Evolutionary conservation across 2,329 filamentous ascomycete species (phyloP).

Genomic region (Talaromyces sp.): DNA sequence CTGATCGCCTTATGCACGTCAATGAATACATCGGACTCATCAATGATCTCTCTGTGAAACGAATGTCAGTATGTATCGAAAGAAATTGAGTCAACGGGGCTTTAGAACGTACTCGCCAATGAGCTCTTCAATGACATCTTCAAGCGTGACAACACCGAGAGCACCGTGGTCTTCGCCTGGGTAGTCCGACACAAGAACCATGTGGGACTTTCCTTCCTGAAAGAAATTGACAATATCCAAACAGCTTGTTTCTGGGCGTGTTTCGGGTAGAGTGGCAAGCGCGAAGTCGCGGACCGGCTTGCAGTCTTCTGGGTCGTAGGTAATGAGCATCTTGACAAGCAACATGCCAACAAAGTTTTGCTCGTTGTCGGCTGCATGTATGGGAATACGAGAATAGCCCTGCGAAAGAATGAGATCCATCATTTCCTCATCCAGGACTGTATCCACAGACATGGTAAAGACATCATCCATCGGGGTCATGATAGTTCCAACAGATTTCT

Average conservation of each 20-base stretch:
- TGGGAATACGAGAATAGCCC: constrained; percentile 93
- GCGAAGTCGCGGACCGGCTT: constrained; percentile 85
- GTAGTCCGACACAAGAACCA: constrained; percentile 88
- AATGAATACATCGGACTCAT: constrained; percentile 96
- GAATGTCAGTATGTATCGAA: not conserved
- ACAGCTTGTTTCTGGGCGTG: constrained; percentile 89
- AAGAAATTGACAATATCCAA: constrained; percentile 99
- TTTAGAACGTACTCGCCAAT: constrained; percentile 77
- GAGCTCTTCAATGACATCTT: constrained; percentile 96
- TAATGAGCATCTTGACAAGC: constrained; percentile 96
- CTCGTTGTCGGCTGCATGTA: constrained; percentile 77
- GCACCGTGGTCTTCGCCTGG: constrained; percentile 90
- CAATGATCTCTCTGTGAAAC: constrained; percentile 79
- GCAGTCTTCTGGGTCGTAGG: constrained; percentile 92
- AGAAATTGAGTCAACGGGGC: not conserved
- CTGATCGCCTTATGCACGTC: constrained; percentile 98
- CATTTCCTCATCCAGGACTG: constrained; percentile 82
- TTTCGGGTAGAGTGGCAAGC: constrained; percentile 90
- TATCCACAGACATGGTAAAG: constrained; percentile 93
- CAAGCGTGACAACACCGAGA: constrained; percentile 87
- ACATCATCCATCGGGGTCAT: constrained; percentile 99
- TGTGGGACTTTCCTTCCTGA: constrained; percentile 97
- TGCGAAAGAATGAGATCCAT: constrained; percentile 92
- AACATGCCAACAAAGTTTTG: constrained; percentile 96
- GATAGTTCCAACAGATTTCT: constrained; percentile 88